Evolutionary conservation across 805 yeast species (phyloP), one percentile per base, ranked within the genome.

Genomic region (Saccharomycopsis fibuligera): DNA sequence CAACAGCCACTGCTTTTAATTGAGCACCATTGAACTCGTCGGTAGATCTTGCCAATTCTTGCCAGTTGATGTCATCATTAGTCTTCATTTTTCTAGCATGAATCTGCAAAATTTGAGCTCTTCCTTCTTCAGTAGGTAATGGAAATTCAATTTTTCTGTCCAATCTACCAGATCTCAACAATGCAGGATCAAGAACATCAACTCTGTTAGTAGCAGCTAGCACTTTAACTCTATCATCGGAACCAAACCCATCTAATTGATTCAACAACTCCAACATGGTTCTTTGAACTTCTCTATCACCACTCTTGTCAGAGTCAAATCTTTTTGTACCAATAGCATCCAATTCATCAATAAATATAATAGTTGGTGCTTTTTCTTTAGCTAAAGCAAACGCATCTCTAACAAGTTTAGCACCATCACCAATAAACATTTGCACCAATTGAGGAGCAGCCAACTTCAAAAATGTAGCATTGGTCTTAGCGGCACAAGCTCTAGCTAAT

Each of bases 1-100:
- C 99, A 21, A 93, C 99, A 5, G 97, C 90, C 38, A 93, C 99
- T 1, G 99, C 99, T 71, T 93, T 93, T 64, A 93, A 74, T 69
- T 93, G 99, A 1, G 99, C 99, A 63, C 99, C 99, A 62, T 93
- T 93, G 68, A 93, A 93, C 68, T 93, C 99, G 66, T 93, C 99
- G 0, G 99, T 93, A 5, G 96, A 86, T 64, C 99, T 79, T 3
- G 99, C 98, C 63, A 93, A 78, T 71, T 93, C 99, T 67, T 89
- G 86, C 99, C 99, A 93, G 70, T 93, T 93, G 55, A 93, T 89
- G 35, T 86, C 81, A 52, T 79, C 83, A 65, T 88, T 96, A 50
- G 90, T 85, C 43, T 95, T 87, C 88, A 93, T 86, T 64, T 93
- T 95, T 65, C 99, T 81, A 10, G 99, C 90, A 66, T 93, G 99